Conservation (phyloP, 805 yeast genomes). For the Cyberlindnera amylophila region DNA sequence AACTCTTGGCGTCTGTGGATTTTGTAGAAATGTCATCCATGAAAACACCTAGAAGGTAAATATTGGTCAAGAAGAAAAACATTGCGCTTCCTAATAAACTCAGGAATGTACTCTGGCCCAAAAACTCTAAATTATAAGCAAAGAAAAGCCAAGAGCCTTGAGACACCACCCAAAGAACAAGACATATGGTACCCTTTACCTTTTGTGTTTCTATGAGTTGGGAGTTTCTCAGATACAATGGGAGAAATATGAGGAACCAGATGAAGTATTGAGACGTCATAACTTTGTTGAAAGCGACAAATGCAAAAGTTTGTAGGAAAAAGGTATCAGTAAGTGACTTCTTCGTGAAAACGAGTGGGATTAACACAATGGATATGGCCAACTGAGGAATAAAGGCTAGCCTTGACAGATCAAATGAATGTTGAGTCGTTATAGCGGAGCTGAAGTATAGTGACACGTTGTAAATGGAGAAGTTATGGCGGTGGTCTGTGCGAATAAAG, state of each 20-base stretch:
- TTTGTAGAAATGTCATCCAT: conserved; percentile 32
- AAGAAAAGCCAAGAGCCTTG: conserved; percentile 77
- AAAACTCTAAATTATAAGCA: conserved; percentile 79
- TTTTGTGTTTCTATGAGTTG: conserved; percentile 28
- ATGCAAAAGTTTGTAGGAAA: conserved; percentile 76
- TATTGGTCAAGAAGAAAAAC: conserved; percentile 57
- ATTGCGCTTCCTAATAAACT: conserved; percentile 53
- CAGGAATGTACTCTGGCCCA: conserved; percentile 59
- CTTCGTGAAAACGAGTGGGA: conserved; percentile 51
- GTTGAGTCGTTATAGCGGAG: conserved; percentile 34
- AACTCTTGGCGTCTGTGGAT: conserved; percentile 3
- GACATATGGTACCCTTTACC: conserved; percentile 38
- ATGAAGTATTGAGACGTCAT: conserved; percentile 94
- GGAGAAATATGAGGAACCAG: conserved; percentile 87
- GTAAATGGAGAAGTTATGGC: conserved; percentile 92
- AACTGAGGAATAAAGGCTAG: conserved; percentile 86
- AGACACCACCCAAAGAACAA: conserved; percentile 59
- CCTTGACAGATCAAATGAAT: conserved; percentile 36
- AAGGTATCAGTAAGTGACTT: conserved; percentile 45
- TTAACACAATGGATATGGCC: conserved; percentile 47
- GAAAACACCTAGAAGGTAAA: conserved; percentile 55
- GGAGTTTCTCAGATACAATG: conserved; percentile 58
- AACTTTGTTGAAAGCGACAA: conserved; percentile 75
- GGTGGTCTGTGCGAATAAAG: conserved; percentile 77
- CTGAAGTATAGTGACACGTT: conserved; percentile 66